A percentile compares a stretch with the other conserved stretches of the same genome.
phyloP scores from a whole-genome alignment of 2,329 filamentous ascomycete species.

The Mycogone perniciosa region DNA sequence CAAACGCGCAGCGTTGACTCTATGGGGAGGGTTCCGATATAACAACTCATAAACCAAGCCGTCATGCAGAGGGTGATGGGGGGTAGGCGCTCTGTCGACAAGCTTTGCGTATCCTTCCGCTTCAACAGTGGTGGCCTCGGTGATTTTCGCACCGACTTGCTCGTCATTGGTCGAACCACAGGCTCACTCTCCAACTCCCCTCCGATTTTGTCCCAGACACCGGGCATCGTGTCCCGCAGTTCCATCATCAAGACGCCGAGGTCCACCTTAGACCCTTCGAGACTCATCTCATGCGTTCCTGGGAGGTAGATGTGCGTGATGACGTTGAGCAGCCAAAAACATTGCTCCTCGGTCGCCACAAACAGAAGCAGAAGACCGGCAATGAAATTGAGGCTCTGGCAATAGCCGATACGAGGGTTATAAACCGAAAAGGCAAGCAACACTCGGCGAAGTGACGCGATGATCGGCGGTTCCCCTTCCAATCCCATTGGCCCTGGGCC shows the following conservation, averaged over 20 bases:
- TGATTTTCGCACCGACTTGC: slow-evolving; percentile 29
- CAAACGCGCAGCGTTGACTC: slow-evolving; percentile 89
- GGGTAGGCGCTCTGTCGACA: slow-evolving; percentile 56
- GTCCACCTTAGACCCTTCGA: slow-evolving; percentile 90
- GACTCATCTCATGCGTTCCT: slow-evolving; percentile 81
- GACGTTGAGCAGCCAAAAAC: slow-evolving; percentile 89
- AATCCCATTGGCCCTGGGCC: slow-evolving; percentile 29
- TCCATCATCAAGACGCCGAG: slow-evolving; percentile 87
- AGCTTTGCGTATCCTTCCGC: slow-evolving; percentile 33
- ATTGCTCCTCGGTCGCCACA: slow-evolving; percentile 79
- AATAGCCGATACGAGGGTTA: slow-evolving; percentile 89
- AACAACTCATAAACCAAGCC: slow-evolving; percentile 97
- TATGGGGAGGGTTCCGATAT: slow-evolving; percentile 85
- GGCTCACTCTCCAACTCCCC: slow-evolving; percentile 58
- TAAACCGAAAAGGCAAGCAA: slow-evolving; percentile 86
- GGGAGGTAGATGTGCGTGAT: slow-evolving; percentile 84
- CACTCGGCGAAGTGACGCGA: slow-evolving; percentile 75
- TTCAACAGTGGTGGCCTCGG: slow-evolving; percentile 31
- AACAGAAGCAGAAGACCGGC: slow-evolving; percentile 86
- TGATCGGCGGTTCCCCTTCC: slow-evolving; percentile 64
- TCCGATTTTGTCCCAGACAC: slow-evolving; percentile 82
- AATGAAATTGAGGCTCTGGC: slow-evolving; percentile 91
- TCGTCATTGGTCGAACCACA: slow-evolving; percentile 30
- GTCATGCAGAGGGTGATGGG: slow-evolving; percentile 90
- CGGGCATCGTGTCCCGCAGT: slow-evolving; percentile 74